A percentile compares a stretch with the other conserved stretches of the same genome.
Evolutionary conservation across 345 rosid species (phyloP).

Genomic region (Dovyalis caffra): DNA sequence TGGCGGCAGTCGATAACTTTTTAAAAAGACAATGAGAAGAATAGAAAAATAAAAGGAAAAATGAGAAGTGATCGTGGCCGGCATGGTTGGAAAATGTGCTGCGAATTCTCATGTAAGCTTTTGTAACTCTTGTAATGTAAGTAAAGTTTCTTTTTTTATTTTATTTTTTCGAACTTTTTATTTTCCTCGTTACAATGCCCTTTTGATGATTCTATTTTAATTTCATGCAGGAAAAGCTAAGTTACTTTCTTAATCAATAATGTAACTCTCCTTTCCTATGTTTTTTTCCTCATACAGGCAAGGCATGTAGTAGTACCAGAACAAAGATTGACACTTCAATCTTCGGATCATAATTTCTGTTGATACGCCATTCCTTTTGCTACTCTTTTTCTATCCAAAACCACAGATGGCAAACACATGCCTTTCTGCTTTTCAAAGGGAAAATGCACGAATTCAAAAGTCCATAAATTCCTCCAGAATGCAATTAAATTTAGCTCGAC

Average conservation of each 20-base stretch:
- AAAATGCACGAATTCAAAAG: not conserved
- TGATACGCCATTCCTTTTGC: not conserved
- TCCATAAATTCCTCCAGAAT: not conserved
- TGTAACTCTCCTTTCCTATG: not conserved
- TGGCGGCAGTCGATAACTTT: not conserved
- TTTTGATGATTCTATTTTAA: constrained; percentile 7
- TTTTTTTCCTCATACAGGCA: not conserved
- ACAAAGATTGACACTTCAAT: not conserved
- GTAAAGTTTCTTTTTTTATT: constrained; percentile 16
- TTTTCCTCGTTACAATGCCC: not conserved
- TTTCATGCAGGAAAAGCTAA: constrained; percentile 20
- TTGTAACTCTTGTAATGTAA: constrained; percentile 22
- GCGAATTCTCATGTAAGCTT: constrained; percentile 13
- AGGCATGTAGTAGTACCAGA: not conserved
- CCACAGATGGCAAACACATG: not conserved
- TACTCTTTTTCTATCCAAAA: not conserved
- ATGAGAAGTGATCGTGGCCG: not conserved
- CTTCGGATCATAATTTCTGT: not conserved
- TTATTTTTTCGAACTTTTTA: not conserved
- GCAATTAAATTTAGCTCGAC: not conserved
- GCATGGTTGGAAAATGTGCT: constrained; percentile 32
- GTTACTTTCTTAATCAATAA: constrained; percentile 18
- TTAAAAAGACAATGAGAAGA: not conserved
- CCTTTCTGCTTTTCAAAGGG: not conserved
- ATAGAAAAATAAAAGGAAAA: not conserved